These are phyloP conservation scores for Hypoxylon subgilvum DNA, from an alignment of 495 filamentous ascomycete species.

Conservation along the genomic window DNA sequence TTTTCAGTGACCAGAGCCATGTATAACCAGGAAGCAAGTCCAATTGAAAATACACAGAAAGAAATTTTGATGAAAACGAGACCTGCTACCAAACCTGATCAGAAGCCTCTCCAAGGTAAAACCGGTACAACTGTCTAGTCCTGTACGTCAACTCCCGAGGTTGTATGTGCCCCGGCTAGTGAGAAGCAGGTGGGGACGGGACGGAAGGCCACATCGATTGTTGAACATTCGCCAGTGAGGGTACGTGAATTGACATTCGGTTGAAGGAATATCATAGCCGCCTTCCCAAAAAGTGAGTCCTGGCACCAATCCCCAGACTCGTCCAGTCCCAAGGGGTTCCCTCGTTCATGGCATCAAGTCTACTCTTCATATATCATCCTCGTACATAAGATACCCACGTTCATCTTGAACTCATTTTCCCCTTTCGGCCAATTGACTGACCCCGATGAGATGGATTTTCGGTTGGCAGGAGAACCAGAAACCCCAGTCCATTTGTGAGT, in stretches of 20 bases:
- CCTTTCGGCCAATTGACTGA: constrained; percentile 1
- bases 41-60: too few species aligned
- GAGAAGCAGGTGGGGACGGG: background rate
- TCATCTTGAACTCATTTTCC: background rate
- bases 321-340: background rate
- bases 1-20: constrained; percentile 4
- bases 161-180: background rate
- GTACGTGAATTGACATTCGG: background rate
- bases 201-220: constrained; percentile 5
- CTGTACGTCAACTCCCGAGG: too few species aligned
- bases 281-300: background rate
- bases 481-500: background rate
- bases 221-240: constrained; percentile 1
- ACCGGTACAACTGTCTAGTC: background rate
- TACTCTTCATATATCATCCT: background rate
- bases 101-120: background rate
- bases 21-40: constrained; percentile 2
- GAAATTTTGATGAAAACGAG: too few species aligned
- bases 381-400: background rate
- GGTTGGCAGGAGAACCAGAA: background rate
- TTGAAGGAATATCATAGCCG: background rate
- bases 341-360: background rate
- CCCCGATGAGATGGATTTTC: background rate
- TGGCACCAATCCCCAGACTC: background rate
- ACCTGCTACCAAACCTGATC: too few species aligned